These are phyloP conservation scores for Penicillium corylophilum DNA, from an alignment of 2,329 filamentous ascomycete species.

Conservation along the genomic window DNA sequence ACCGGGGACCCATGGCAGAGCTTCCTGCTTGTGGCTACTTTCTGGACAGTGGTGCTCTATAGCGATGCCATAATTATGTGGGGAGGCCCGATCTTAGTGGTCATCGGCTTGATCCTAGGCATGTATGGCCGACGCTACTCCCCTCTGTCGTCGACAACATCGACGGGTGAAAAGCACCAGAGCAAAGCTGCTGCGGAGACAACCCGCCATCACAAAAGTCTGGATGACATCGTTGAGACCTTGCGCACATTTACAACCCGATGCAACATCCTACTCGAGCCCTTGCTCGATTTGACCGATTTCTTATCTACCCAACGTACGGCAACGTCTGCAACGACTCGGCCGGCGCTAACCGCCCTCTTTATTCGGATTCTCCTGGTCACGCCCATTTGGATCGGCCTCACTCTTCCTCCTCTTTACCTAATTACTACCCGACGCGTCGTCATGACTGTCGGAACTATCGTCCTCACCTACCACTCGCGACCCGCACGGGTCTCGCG, in stretches of 20 bases:
- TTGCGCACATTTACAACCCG: constrained; percentile 85
- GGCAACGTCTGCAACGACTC: constrained; percentile 84
- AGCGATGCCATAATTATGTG: constrained; percentile 78
- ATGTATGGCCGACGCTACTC: constrained; percentile 93
- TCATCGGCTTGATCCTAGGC: constrained; percentile 75
- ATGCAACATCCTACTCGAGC: constrained; percentile 89
- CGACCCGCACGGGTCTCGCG: constrained; percentile 80
- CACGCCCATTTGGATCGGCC: constrained; percentile 79
- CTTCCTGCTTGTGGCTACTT: constrained; percentile 79
- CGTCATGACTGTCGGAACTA: constrained; percentile 78
- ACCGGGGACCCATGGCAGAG: constrained; percentile 94
- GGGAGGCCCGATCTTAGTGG: constrained; percentile 79
- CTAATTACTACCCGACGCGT: constrained; percentile 86
- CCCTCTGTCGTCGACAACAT: constrained; percentile 81
- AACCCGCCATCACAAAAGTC: constrained; percentile 82
- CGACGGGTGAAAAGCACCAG: constrained; percentile 65
- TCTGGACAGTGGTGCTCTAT: constrained; percentile 85
- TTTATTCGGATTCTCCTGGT: constrained; percentile 86
- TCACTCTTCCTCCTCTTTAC: constrained; percentile 78
- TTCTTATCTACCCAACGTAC: constrained; percentile 89
- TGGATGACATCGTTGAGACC: constrained; percentile 96
- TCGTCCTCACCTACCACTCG: constrained; percentile 89
- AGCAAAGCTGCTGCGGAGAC: constrained; percentile 56
- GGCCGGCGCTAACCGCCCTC: constrained; percentile 82
- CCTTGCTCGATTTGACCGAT: constrained; percentile 83